phyloP scores from a whole-genome alignment of 139 green algal genomes.

The Tetradesmus lagerheimii region DNA sequence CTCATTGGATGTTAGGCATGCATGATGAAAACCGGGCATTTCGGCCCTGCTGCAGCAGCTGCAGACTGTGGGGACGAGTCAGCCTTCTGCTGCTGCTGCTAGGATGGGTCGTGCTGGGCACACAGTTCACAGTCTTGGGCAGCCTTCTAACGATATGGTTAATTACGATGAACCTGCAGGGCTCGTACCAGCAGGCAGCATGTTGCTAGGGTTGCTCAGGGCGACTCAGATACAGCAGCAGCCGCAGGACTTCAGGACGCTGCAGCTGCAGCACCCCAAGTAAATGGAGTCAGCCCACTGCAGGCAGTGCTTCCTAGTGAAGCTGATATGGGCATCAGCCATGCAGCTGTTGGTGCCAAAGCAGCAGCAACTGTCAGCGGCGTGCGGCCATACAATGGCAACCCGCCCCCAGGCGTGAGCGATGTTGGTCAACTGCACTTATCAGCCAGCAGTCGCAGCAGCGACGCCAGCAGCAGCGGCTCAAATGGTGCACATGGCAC shows the following conservation, averaged over 20 bases:
- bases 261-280: neutral
- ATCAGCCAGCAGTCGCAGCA: constrained; percentile 1
- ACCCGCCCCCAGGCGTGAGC: neutral
- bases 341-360: constrained; percentile 4
- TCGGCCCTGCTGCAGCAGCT: neutral
- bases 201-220: constrained; percentile 22
- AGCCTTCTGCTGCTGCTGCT: neutral
- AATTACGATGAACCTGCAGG: neutral
- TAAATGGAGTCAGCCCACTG: neutral
- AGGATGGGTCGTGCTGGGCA: neutral
- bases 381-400: constrained; percentile 5
- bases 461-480: neutral
- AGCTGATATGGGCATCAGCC: neutral
- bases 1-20: neutral
- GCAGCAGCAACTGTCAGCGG: neutral
- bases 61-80: neutral
- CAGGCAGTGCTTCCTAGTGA: neutral
- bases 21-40: neutral
- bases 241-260: constrained; percentile 2
- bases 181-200: neutral
- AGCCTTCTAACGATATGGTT: neutral
- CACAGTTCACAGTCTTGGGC: neutral
- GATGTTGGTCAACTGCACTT: constrained; percentile 12
- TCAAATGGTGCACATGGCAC: neutral
- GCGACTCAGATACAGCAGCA: constrained; percentile 15